Evolutionary conservation across 306 rosid genomes (phyloP).

Genomic region (Prunus mume): DNA sequence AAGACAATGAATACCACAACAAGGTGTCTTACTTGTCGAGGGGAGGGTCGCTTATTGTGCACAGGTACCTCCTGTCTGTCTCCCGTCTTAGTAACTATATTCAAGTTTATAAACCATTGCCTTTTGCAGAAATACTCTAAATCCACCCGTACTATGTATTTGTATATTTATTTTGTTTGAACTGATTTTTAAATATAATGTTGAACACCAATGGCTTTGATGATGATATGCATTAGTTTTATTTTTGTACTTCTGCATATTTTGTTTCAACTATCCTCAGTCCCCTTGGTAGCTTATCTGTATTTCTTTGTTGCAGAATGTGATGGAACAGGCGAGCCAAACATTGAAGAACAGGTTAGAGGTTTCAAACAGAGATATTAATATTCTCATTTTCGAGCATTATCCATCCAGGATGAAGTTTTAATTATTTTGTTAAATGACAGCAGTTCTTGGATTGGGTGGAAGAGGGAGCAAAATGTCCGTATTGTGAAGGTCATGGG

Average conservation of each 20-base stretch:
- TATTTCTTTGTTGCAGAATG: slow-evolving; percentile 60
- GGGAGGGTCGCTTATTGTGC: slow-evolving; percentile 81
- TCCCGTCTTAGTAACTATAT: background rate
- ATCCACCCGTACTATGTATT: too few species aligned
- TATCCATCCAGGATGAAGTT: slow-evolving; percentile 1
- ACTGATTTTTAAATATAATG: background rate
- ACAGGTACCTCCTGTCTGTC: slow-evolving; percentile 44
- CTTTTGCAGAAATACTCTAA: too few species aligned
- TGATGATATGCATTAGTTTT: too few species aligned
- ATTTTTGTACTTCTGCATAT: too few species aligned
- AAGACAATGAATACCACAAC: slow-evolving; percentile 36
- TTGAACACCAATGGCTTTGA: background rate
- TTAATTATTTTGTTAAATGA: slow-evolving; percentile 18
- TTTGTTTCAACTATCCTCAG: background rate
- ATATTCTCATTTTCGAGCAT: background rate
- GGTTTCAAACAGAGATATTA: background rate
- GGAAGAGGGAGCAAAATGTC: slow-evolving; percentile 65
- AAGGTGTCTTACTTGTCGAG: slow-evolving; percentile 76
- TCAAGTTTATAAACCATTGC: too few species aligned
- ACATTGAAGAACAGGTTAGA: too few species aligned
- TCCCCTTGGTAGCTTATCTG: background rate
- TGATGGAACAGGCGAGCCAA: slow-evolving; percentile 86
- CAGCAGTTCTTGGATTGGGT: slow-evolving; percentile 95
- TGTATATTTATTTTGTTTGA: background rate
- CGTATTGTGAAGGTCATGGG: slow-evolving; percentile 85